Percentiles rank a stretch among this genome's conserved stretches.
phyloP scores from a whole-genome alignment of 768 basidiomycete species.

The Hygrocybe punicea region DNA sequence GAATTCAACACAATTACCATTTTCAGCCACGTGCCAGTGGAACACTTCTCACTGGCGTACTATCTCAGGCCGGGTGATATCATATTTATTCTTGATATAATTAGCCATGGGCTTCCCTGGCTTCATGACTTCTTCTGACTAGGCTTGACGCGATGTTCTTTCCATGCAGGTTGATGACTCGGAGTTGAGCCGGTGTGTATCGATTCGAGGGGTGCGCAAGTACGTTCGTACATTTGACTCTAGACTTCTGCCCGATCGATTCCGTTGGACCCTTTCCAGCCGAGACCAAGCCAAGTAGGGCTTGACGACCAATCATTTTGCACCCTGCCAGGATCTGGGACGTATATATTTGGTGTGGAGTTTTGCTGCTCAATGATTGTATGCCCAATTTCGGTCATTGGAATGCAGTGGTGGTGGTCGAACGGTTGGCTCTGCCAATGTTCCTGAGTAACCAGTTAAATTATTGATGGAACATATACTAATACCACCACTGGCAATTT shows the following conservation, averaged over 20 bases:
- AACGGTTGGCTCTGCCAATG: no score
- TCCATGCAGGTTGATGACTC: background rate
- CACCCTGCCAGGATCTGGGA: slow-evolving; percentile 16
- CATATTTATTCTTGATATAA: slow-evolving; percentile 65
- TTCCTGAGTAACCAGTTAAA: no score
- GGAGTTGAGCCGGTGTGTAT: background rate
- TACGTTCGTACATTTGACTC: background rate
- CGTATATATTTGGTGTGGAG: slow-evolving; percentile 3
- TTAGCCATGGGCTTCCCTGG: slow-evolving; percentile 61
- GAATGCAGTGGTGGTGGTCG: background rate
- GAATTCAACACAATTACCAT: no score
- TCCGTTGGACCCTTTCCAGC: background rate
- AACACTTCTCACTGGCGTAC: no score
- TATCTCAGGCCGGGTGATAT: no score
- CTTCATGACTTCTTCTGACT: slow-evolving; percentile 11
- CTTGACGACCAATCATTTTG: slow-evolving; percentile 36
- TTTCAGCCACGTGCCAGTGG: no score
- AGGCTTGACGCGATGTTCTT: background rate
- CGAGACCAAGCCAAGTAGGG: slow-evolving; percentile 42
- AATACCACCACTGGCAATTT: no score
- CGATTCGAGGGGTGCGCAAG: slow-evolving; percentile 1
- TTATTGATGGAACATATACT: no score
- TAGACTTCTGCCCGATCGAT: background rate
- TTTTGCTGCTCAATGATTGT: slow-evolving; percentile 7
- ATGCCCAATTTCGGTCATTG: slow-evolving; percentile 10